Evolutionary conservation across 2,329 filamentous ascomycete species (phyloP).

Genomic region (Colletotrichum echinochloae): DNA sequence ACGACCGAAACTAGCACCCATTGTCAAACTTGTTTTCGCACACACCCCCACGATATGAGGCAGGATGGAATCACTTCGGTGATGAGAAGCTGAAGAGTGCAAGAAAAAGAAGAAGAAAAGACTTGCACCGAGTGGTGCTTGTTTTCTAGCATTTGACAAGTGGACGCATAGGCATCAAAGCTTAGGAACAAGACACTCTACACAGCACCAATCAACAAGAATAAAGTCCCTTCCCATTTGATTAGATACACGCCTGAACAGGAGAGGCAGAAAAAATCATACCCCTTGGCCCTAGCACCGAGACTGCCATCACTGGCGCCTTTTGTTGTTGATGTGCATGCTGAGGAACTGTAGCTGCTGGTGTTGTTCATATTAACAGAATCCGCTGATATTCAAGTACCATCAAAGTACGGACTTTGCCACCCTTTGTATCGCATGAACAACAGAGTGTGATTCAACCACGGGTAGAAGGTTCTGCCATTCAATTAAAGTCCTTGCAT

Average conservation of each 20-base stretch:
- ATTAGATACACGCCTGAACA: slow-evolving; percentile 15
- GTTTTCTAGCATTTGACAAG: slow-evolving; percentile 31
- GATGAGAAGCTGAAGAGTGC: slow-evolving; percentile 37
- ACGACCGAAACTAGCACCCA: slow-evolving; percentile 36
- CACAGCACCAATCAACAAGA: slow-evolving; percentile 35
- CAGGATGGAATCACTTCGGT: slow-evolving; percentile 27
- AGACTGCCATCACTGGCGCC: background rate
- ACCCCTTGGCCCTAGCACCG: slow-evolving; percentile 7
- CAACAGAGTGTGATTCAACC: background rate
- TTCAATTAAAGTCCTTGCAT: slow-evolving; percentile 41
- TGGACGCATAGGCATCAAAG: slow-evolving; percentile 39
- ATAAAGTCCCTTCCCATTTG: slow-evolving; percentile 32
- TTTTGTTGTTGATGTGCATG: background rate
- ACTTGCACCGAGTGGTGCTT: slow-evolving; percentile 40
- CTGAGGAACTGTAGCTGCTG: background rate
- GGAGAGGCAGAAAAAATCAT: slow-evolving; percentile 29
- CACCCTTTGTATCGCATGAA: background rate
- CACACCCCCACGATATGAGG: slow-evolving; percentile 28
- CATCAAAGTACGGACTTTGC: slow-evolving; percentile 4
- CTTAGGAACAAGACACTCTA: slow-evolving; percentile 40
- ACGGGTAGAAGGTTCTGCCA: background rate
- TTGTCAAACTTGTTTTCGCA: slow-evolving; percentile 31
- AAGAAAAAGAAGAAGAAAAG: no score
- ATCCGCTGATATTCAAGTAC: background rate
- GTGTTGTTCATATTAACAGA: background rate